Percentiles rank a stretch among this genome's conserved stretches.
Evolutionary conservation across 441 rosid genomes (phyloP).

Genomic region (Erodium texanum): DNA sequence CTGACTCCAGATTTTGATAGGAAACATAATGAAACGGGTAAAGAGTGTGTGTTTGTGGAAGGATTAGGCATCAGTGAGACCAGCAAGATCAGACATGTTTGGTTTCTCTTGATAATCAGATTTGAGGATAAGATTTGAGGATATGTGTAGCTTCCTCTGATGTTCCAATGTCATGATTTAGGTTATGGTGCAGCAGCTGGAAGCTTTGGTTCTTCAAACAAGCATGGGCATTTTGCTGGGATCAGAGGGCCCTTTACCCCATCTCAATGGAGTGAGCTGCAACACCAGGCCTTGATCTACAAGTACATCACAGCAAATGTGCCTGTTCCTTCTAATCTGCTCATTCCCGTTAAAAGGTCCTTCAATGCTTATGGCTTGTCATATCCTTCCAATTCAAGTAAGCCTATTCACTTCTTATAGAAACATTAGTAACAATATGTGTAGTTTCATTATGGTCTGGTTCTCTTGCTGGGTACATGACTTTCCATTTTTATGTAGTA

Average conservation of each 20-base stretch:
- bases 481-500: not conserved
- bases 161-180: conserved; percentile 13
- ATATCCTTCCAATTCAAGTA: conserved; percentile 39
- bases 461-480: conserved; percentile 7
- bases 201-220: conserved; percentile 34
- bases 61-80: not conserved
- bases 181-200: conserved; percentile 40
- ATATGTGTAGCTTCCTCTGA: not conserved
- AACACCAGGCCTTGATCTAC: conserved; percentile 87
- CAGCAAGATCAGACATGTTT: not conserved
- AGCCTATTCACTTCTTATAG: conserved; percentile 20
- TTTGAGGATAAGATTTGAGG: not conserved
- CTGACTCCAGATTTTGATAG: not conserved
- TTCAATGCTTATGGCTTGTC: conserved; percentile 39
- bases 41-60: not conserved
- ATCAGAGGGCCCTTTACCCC: conserved; percentile 64
- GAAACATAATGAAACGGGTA: not conserved
- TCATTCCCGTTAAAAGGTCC: conserved; percentile 55
- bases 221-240: conserved; percentile 40
- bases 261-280: conserved; percentile 84
- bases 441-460: not conserved
- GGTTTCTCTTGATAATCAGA: not conserved
- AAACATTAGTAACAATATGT: not conserved
- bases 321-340: conserved; percentile 67
- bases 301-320: conserved; percentile 68